phyloP scores from a whole-genome alignment of 805 yeast species.

The Suhomyces sp. region DNA sequence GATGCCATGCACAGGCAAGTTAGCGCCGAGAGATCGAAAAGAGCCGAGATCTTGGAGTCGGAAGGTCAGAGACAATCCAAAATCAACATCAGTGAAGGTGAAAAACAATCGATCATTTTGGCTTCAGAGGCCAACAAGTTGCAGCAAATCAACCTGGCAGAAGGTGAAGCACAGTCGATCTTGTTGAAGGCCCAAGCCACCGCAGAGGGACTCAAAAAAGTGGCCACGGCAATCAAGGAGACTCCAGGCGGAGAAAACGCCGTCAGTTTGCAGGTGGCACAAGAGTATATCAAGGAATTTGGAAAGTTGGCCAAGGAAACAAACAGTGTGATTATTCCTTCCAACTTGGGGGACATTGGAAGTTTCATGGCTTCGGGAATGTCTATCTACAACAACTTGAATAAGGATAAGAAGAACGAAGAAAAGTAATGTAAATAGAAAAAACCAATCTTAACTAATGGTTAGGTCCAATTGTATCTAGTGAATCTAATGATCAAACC shows the following conservation, averaged over 20 bases:
- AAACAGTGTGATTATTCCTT: constrained; percentile 74
- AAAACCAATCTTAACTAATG: background rate
- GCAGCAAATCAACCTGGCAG: constrained; percentile 64
- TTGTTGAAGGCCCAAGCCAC: constrained; percentile 66
- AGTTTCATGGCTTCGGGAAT: constrained; percentile 73
- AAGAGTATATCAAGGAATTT: constrained; percentile 78
- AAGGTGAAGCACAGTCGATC: constrained; percentile 71
- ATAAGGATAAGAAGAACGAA: constrained; percentile 6
- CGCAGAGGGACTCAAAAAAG: constrained; percentile 61
- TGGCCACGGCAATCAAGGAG: constrained; percentile 64
- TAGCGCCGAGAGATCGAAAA: constrained; percentile 78
- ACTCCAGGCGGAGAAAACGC: constrained; percentile 76
- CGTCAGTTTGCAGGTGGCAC: constrained; percentile 76
- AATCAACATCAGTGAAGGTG: constrained; percentile 83
- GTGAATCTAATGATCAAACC: too few relatives aligned
- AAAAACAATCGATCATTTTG: constrained; percentile 63
- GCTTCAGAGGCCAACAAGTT: constrained; percentile 71
- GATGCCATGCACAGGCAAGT: constrained; percentile 93
- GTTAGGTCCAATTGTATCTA: too few relatives aligned
- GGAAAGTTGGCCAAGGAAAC: constrained; percentile 79
- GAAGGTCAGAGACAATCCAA: constrained; percentile 80
- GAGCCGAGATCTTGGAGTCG: constrained; percentile 83
- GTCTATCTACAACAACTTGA: constrained; percentile 62
- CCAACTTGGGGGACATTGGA: constrained; percentile 71
- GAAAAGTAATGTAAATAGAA: background rate